Base-by-base conservation (phyloP, 495 filamentous ascomycete species). In the Alectoria sarmentosa region DNA sequence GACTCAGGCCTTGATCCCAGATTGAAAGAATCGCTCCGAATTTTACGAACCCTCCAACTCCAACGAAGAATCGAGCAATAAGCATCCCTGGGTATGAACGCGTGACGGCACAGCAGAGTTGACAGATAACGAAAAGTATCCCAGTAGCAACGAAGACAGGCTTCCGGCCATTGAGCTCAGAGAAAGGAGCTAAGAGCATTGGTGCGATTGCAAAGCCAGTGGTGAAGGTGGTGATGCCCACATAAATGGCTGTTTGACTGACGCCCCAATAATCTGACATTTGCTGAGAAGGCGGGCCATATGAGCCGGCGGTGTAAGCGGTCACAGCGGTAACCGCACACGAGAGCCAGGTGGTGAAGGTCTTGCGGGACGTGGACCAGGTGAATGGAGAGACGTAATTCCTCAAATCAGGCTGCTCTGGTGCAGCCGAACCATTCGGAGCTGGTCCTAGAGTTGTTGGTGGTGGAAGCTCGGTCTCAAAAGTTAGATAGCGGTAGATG, bases 121-220 rank as follows among this genome's bases (percentile, higher is more conserved):
- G 86, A 66, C 83, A 89, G 76, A 80, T 73, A 21, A 83, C 81
- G 65, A 85, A 94, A 21, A 96, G 63, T 48, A 89, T 67, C 0
- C 90, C 90, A 46, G 89, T 86, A 0, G 76, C 80, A 52, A 91
- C 80, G 66, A 96, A 95, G 30, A 96, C 88, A 0, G 91, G 90
- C 65, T 88, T 83, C 10, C 91, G 83, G 0, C 91, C 91, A 69
- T 90, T 87, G 68, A 96, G 86, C 77, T 97, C 93, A 2, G 88
- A 91, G 66, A 98, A 88, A 0, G 93, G 93, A 0, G 92, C 93
- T 0, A 97, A 80, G 14, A 92, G 78, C 91, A 98, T 96, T 0
- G 93, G 93, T 0, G 92, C 90, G 52, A 91, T 70, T 0, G 80
- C 90, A 70, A 98, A 97, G 13, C 93, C 93, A 37, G 81, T 69